phyloP scores from a whole-genome alignment of 2,329 filamentous ascomycete genomes.

The Scedosporium minutisporum region DNA sequence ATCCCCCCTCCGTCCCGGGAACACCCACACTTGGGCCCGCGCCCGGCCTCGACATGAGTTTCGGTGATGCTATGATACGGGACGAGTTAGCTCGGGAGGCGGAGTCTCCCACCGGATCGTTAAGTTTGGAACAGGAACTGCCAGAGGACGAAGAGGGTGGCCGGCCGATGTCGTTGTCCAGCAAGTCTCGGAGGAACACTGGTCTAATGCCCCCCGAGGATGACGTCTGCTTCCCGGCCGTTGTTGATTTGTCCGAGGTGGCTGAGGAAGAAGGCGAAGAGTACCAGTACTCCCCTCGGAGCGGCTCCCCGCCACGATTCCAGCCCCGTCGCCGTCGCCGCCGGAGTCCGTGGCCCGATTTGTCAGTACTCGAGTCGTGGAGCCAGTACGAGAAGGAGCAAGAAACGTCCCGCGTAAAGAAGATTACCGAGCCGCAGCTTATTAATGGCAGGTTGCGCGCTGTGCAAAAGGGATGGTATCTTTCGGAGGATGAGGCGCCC shows the following conservation, averaged over 20 bases:
- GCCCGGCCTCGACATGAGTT: slow-evolving; percentile 44
- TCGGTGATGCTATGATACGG: slow-evolving; percentile 62
- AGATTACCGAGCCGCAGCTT: slow-evolving; percentile 86
- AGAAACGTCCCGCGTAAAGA: slow-evolving; percentile 60
- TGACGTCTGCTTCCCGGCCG: slow-evolving; percentile 87
- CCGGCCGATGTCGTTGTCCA: slow-evolving; percentile 11
- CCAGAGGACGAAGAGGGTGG: slow-evolving; percentile 17
- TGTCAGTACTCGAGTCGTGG: slow-evolving; percentile 80
- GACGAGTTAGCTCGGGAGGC: slow-evolving; percentile 37
- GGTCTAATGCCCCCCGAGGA: slow-evolving; percentile 57
- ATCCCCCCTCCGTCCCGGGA: slow-evolving; percentile 58
- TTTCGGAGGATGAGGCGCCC: slow-evolving; percentile 78
- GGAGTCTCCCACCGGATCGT: slow-evolving; percentile 18
- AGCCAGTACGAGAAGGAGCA: slow-evolving; percentile 77
- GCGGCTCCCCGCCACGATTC: slow-evolving; percentile 30
- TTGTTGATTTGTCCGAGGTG: slow-evolving; percentile 57
- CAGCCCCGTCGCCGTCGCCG: slow-evolving; percentile 47
- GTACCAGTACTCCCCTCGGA: slow-evolving; percentile 2
- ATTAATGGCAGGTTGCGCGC: slow-evolving; percentile 83
- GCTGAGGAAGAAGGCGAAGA: slow-evolving; percentile 59
- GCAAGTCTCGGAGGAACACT: neutral
- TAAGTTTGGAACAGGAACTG: slow-evolving; percentile 20
- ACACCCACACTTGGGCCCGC: slow-evolving; percentile 44
- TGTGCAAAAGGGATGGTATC: slow-evolving; percentile 71
- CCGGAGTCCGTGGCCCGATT: slow-evolving; percentile 73